Percentiles rank a stretch among this genome's conserved stretches.
These are phyloP conservation scores for Xanthoparmelia taractica DNA, from an alignment of 495 filamentous ascomycete genomes.

Conservation along the genomic window DNA sequence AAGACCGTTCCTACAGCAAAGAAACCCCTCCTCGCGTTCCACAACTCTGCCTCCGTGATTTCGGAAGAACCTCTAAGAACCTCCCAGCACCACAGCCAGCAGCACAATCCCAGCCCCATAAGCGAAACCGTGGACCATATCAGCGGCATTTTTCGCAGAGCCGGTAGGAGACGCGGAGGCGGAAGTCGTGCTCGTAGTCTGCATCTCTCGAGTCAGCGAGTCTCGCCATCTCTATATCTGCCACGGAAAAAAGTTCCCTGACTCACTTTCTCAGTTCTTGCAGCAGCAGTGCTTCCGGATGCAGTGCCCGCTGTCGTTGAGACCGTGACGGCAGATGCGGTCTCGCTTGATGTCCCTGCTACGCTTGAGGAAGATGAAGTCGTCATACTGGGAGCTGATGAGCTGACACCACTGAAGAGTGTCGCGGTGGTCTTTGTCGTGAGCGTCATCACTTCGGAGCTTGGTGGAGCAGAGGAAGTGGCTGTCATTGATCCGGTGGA, in stretches of 20 bases:
- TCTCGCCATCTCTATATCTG: too few relatives aligned
- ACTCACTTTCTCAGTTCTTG: background rate
- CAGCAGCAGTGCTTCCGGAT: background rate
- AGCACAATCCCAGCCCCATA: background rate
- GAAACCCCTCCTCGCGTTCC: background rate
- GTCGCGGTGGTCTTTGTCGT: background rate
- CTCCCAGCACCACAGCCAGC: background rate
- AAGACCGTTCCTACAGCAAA: too few relatives aligned
- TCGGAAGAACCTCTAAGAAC: background rate
- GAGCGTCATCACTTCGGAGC: background rate
- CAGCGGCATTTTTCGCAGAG: background rate
- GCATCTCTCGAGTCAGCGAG: too few relatives aligned
- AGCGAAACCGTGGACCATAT: background rate
- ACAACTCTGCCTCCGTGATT: background rate
- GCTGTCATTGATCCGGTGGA: background rate
- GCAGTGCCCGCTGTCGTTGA: background rate
- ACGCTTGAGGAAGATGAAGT: background rate
- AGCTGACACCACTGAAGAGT: background rate
- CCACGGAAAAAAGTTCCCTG: too few relatives aligned
- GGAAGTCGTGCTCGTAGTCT: background rate
- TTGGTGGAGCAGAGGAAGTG: background rate
- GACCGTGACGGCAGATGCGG: background rate
- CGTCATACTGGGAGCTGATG: background rate
- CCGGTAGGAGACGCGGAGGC: background rate
- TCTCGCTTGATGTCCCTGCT: background rate